Conservation (phyloP, 345 rosid genomes). For the Boechera retrofracta region DNA sequence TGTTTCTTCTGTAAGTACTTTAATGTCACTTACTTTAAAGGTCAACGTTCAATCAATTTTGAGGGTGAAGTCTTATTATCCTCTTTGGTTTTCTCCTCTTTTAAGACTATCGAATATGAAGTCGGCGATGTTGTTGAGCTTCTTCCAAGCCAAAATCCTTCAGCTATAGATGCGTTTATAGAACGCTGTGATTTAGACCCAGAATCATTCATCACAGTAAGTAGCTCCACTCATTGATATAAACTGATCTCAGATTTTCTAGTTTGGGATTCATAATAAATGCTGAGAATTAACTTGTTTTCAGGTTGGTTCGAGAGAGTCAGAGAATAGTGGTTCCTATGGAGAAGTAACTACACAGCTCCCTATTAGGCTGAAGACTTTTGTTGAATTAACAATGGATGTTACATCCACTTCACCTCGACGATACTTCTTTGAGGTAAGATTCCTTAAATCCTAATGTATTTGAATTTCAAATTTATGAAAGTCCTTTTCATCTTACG, state of each 20-base stretch:
- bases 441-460: constrained; percentile 45
- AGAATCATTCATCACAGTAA: constrained; percentile 74
- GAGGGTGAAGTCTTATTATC: constrained; percentile 4
- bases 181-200: constrained; percentile 78
- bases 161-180: constrained; percentile 72
- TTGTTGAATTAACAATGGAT: constrained; percentile 92
- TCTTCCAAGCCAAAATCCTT: constrained; percentile 76
- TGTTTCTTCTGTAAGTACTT: constrained; percentile 62
- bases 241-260: constrained; percentile 2
- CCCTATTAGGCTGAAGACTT: constrained; percentile 71
- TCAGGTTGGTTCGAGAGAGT: constrained; percentile 66
- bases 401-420: constrained; percentile 91
- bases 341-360: constrained; percentile 39
- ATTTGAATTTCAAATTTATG: constrained; percentile 8
- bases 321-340: constrained; percentile 40
- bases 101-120: constrained; percentile 64
- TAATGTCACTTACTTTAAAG: constrained; percentile 18
- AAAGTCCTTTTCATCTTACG: neutral
- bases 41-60: constrained; percentile 2
- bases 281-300: constrained; percentile 29
- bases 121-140: constrained; percentile 92
- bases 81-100: constrained; percentile 23
- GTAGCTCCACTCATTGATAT: constrained; percentile 25
- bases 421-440: constrained; percentile 93
- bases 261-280: neutral